Percentiles rank a stretch among this genome's conserved stretches.
Evolutionary conservation across 345 rosid genomes (phyloP).

Genomic region (Brassica nigra): DNA sequence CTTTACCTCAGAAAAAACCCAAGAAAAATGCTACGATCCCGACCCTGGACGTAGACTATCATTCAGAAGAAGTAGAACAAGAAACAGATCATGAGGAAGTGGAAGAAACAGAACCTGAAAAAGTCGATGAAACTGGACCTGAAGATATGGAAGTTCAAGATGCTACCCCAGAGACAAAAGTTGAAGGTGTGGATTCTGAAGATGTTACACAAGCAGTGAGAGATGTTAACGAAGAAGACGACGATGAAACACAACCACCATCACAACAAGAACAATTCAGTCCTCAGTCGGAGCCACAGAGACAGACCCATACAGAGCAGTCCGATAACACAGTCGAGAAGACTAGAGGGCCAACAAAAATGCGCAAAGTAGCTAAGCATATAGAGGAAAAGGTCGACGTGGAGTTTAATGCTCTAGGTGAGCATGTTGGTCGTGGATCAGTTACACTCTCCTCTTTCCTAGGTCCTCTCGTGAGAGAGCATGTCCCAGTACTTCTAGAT

Average conservation of each 20-base stretch:
- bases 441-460: not conserved
- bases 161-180: too few species aligned
- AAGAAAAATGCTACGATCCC: not conserved
- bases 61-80: not conserved
- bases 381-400: not conserved
- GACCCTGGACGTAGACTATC: not conserved
- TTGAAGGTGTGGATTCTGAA: too few species aligned
- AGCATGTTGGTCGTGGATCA: not conserved
- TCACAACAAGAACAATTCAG: not conserved
- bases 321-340: not conserved
- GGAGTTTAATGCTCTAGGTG: not conserved
- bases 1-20: too few species aligned
- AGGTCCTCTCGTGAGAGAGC: not conserved
- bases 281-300: not conserved
- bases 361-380: not conserved
- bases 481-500: not conserved
- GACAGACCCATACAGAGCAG: not conserved
- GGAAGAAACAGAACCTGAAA: not conserved
- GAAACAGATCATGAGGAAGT: not conserved
- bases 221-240: not conserved
- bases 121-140: too few species aligned
- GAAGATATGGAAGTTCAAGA: too few species aligned
- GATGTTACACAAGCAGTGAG: not conserved
- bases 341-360: not conserved
- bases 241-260: not conserved